Evolutionary conservation across 192 early-diverging fungal genomes (phyloP).

Genomic region (Coemansia asiatica): DNA sequence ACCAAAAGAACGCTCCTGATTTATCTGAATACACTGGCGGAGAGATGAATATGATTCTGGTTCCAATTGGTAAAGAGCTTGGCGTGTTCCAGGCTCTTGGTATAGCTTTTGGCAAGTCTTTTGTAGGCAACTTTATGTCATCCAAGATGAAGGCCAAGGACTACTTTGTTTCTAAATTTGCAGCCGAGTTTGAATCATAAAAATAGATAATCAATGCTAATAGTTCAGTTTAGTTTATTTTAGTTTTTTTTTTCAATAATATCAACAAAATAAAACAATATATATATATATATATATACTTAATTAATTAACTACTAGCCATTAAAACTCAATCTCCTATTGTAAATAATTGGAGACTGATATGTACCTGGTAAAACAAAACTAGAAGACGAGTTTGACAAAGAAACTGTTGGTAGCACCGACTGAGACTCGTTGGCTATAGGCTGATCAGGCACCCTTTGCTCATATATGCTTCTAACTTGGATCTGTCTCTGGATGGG

Average conservation of each 20-base stretch:
- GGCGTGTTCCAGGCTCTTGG: slow-evolving; percentile 47
- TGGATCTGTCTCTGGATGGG: slow-evolving; percentile 2
- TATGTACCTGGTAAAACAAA: background rate
- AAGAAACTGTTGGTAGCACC: background rate
- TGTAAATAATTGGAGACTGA: background rate
- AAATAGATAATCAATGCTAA: too few species aligned
- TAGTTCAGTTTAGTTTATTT: too few species aligned
- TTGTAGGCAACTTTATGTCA: slow-evolving; percentile 27
- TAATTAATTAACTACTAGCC: background rate
- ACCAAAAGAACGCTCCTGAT: background rate
- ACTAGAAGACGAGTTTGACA: slow-evolving; percentile 1
- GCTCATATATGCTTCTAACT: background rate
- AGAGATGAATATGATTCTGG: slow-evolving; percentile 23
- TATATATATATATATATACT: too few species aligned
- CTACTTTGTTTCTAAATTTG: slow-evolving; percentile 24
- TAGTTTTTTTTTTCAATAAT: too few species aligned
- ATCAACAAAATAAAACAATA: too few species aligned
- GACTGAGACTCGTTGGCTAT: slow-evolving; percentile 16
- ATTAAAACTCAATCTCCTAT: background rate
- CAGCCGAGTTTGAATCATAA: slow-evolving; percentile 5
- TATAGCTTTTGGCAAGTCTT: slow-evolving; percentile 36
- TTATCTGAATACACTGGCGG: slow-evolving; percentile 31
- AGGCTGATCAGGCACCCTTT: background rate
- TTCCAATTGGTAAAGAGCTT: slow-evolving; percentile 39
- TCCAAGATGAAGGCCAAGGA: slow-evolving; percentile 41